These are phyloP conservation scores for Penicillium sp. DNA, from an alignment of 2,329 filamentous ascomycete species.

Conservation along the genomic window DNA sequence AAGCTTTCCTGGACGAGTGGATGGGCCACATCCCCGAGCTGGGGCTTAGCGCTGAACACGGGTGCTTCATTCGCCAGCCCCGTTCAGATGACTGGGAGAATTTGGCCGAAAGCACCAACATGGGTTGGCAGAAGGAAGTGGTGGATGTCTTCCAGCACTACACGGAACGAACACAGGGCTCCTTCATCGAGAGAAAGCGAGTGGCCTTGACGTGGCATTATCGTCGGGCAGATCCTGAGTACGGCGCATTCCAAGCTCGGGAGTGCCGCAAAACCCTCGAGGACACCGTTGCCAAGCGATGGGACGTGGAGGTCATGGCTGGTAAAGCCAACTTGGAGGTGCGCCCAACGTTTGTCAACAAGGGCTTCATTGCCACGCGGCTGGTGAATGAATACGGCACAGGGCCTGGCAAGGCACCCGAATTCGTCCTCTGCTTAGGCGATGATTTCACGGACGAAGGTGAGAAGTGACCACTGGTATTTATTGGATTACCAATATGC, in stretches of 20 bases:
- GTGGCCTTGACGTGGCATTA: slow-evolving; percentile 98
- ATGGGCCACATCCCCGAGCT: slow-evolving; percentile 85
- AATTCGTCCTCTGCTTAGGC: slow-evolving; percentile 85
- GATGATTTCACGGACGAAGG: slow-evolving; percentile 98
- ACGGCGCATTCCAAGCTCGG: slow-evolving; percentile 70
- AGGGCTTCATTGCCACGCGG: slow-evolving; percentile 86
- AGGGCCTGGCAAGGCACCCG: slow-evolving; percentile 55
- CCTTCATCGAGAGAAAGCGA: slow-evolving; percentile 89
- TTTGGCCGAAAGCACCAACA: slow-evolving; percentile 76
- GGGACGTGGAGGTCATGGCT: slow-evolving; percentile 92
- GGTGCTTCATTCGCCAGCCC: slow-evolving; percentile 86
- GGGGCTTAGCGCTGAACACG: slow-evolving; percentile 95
- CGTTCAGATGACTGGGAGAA: slow-evolving; percentile 77
- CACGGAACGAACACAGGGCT: slow-evolving; percentile 79
- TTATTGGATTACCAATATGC: not conserved
- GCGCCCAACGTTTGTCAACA: slow-evolving; percentile 95
- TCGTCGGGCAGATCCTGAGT: slow-evolving; percentile 80
- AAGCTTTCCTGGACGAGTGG: slow-evolving; percentile 83
- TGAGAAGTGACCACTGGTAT: slow-evolving; percentile 34
- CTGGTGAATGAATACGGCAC: slow-evolving; percentile 67
- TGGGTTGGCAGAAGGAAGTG: slow-evolving; percentile 87
- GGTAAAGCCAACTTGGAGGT: slow-evolving; percentile 97
- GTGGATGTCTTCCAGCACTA: slow-evolving; percentile 80
- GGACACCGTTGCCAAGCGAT: slow-evolving; percentile 66
- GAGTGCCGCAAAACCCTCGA: slow-evolving; percentile 81